Conservation (phyloP, 495 filamentous ascomycete genomes). For the Hypoxylon intermedium region DNA sequence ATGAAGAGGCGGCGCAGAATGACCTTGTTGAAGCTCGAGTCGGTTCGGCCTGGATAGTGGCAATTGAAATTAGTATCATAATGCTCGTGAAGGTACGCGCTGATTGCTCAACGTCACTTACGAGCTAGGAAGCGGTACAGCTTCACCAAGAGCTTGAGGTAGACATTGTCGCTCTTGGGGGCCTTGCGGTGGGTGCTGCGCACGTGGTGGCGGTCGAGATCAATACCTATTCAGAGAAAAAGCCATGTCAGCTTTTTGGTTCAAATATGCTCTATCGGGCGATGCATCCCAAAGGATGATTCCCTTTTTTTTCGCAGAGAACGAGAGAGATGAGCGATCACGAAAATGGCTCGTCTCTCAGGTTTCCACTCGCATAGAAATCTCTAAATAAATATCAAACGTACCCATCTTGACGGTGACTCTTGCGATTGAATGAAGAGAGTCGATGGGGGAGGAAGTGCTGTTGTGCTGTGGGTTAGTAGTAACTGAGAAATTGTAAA, state of each 20-base stretch:
- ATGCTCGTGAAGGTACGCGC: not conserved
- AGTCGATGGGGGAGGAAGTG: slow-evolving; percentile 47
- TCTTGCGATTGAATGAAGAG: slow-evolving; percentile 46
- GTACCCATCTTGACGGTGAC: slow-evolving; percentile 61
- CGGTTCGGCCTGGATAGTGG: slow-evolving; percentile 79
- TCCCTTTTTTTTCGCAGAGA: slow-evolving; percentile 53
- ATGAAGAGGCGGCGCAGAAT: slow-evolving; percentile 96
- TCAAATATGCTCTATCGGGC: slow-evolving; percentile 43
- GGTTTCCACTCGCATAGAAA: slow-evolving; percentile 55
- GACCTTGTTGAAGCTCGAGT: slow-evolving; percentile 95
- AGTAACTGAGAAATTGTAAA: slow-evolving; percentile 29
- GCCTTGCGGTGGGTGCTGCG: slow-evolving; percentile 89
- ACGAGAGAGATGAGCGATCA: slow-evolving; percentile 21
- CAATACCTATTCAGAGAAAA: slow-evolving; percentile 65
- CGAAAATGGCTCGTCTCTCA: slow-evolving; percentile 17
- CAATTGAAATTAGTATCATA: not conserved
- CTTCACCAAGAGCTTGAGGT: slow-evolving; percentile 97
- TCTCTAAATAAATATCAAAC: slow-evolving; percentile 46
- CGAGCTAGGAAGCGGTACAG: slow-evolving; percentile 98
- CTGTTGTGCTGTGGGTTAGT: slow-evolving; percentile 48
- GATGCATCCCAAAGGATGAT: slow-evolving; percentile 33
- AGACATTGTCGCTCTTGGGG: slow-evolving; percentile 96
- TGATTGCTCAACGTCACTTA: slow-evolving; percentile 62
- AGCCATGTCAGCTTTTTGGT: slow-evolving; percentile 60
- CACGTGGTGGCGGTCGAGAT: slow-evolving; percentile 83